phyloP scores from a whole-genome alignment of 2,329 filamentous ascomycete species.

The Colletotrichum navitas region DNA sequence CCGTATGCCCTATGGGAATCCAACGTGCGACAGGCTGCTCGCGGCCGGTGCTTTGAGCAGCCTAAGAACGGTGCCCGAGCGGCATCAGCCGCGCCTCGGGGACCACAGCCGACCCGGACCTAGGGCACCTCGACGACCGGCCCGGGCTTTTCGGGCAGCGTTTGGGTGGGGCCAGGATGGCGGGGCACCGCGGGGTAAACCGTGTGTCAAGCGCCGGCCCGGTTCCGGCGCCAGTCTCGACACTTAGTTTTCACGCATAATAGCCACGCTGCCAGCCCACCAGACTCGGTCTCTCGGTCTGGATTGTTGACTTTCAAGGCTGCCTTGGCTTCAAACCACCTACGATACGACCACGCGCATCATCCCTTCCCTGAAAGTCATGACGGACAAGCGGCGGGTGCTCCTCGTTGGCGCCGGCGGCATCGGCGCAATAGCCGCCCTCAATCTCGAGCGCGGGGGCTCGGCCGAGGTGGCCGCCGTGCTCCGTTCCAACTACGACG shows the following conservation, averaged over 20 bases:
- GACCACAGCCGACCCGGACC: background rate
- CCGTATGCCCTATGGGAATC: background rate
- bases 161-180: background rate
- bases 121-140: background rate
- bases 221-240: background rate
- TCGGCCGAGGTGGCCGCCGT: constrained; percentile 66
- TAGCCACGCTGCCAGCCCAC: background rate
- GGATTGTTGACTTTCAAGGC: background rate
- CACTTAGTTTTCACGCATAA: background rate
- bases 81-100: background rate
- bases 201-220: constrained; percentile 2
- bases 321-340: background rate
- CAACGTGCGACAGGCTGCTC: background rate
- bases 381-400: constrained; percentile 53
- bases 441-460: constrained; percentile 64
- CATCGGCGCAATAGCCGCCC: constrained; percentile 68
- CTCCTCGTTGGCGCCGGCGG: constrained; percentile 68
- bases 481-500: constrained; percentile 67
- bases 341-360: background rate
- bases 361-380: background rate
- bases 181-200: constrained; percentile 12
- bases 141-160: background rate
- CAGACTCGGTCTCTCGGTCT: background rate
- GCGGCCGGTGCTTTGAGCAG: background rate
- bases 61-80: background rate